phyloP scores from a whole-genome alignment of 2,329 filamentous ascomycete species.

The Apiospora malaysiana region DNA sequence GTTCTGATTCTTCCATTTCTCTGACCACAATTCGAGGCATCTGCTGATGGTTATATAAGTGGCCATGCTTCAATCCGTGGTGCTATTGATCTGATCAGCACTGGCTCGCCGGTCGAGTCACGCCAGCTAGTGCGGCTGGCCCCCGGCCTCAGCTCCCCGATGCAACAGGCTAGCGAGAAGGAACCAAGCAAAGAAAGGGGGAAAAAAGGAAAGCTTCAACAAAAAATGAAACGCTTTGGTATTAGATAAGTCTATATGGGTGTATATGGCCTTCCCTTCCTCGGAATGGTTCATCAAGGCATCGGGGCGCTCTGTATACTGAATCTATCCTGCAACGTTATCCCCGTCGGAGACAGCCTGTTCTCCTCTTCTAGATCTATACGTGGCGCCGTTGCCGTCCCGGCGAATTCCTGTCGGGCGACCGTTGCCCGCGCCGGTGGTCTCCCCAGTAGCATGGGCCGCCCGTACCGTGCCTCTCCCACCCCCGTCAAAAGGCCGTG shows the following conservation, averaged over 20 bases:
- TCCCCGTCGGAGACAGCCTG: background rate
- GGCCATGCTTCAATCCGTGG: background rate
- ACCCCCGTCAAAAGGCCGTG: too few species aligned
- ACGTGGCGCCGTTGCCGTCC: too few species aligned
- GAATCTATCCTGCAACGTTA: background rate
- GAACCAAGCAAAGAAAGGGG: too few species aligned
- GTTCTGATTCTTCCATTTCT: background rate
- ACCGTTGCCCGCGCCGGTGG: too few species aligned
- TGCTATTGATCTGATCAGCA: background rate
- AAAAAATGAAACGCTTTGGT: background rate
- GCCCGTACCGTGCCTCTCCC: too few species aligned
- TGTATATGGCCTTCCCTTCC: background rate
- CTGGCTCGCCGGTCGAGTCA: background rate
- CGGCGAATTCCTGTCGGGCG: background rate
- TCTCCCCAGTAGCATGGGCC: too few species aligned
- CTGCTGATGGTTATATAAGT: background rate
- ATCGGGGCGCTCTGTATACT: background rate
- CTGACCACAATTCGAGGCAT: background rate
- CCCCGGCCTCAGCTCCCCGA: background rate
- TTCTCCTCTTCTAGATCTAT: background rate
- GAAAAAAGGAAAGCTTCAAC: too few species aligned
- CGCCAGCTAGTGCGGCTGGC: background rate
- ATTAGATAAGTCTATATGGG: background rate
- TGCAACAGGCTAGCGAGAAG: too few species aligned
- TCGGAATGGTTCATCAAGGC: background rate